A percentile compares a stretch with the other conserved stretches of the same genome.
phyloP scores from a whole-genome alignment of 176 grass and related monocot species.

The Pharus latifolius region DNA sequence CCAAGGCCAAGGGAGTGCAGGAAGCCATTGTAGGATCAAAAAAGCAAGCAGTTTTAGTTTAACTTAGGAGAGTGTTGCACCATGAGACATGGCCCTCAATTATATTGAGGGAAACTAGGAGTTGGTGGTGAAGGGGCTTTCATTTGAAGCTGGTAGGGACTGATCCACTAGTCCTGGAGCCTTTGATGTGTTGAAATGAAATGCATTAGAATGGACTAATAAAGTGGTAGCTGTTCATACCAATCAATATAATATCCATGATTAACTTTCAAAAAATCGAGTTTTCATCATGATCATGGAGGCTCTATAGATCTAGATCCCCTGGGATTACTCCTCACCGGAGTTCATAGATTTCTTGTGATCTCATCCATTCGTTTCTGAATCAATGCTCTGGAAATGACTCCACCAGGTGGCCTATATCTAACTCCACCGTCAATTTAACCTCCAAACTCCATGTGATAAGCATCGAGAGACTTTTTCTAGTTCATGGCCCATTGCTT shows the following conservation, averaged over 20 bases:
- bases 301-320: no score
- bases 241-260: not conserved
- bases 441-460: no score
- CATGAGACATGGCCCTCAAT: conserved; percentile 11
- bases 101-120: conserved; percentile 14
- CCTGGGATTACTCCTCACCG: no score
- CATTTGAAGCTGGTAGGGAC: no score
- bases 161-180: no score
- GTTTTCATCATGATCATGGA: conserved; percentile 4
- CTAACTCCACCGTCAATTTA: not conserved
- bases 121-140: conserved; percentile 26
- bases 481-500: conserved; percentile 18
- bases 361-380: not conserved
- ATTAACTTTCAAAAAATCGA: conserved; percentile 7
- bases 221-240: not conserved
- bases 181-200: conserved; percentile 32
- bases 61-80: not conserved
- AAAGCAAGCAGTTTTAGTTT: not conserved
- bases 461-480: not conserved
- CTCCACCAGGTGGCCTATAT: conserved; percentile 25
- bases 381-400: not conserved
- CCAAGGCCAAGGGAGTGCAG: not conserved
- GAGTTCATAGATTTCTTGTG: not conserved
- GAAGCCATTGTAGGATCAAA: conserved; percentile 26
- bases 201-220: not conserved